phyloP scores from a whole-genome alignment of 164 flowering plant genomes.

The Cinnamomum micranthum region DNA sequence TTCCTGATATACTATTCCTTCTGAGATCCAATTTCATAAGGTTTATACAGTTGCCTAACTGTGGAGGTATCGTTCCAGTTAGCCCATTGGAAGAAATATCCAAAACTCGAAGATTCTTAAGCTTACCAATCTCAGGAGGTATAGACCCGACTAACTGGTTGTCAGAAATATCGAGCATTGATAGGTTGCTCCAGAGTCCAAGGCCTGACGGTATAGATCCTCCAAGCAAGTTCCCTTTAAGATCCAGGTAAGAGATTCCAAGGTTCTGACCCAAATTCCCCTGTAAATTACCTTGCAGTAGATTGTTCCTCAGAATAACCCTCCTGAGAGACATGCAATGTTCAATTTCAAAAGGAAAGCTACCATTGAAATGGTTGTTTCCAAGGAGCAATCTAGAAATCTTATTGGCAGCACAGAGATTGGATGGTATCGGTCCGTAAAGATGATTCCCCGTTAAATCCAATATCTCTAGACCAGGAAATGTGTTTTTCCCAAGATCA shows the following conservation, averaged over 20 bases:
- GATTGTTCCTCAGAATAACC: constrained; percentile 12
- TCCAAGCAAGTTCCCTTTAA: constrained; percentile 21
- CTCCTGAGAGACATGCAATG: constrained; percentile 9
- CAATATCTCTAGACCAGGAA: constrained; percentile 4
- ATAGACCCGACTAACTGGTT: no score
- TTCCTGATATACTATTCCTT: no score
- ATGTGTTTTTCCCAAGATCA: constrained; percentile 4
- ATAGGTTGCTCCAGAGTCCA: constrained; percentile 15
- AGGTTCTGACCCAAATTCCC: constrained; percentile 1
- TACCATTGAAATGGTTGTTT: constrained; percentile 13
- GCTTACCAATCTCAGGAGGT: no score
- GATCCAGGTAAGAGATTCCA: constrained; percentile 12
- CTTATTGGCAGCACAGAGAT: constrained; percentile 4
- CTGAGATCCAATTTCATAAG: no score
- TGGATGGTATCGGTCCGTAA: constrained; percentile 11
- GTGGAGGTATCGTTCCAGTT: neutral
- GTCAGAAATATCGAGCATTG: no score
- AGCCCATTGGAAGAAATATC: no score
- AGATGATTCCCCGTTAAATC: constrained; percentile 13
- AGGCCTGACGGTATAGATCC: constrained; percentile 23
- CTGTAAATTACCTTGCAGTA: constrained; percentile 9
- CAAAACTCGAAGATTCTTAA: no score
- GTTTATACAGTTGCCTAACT: no score
- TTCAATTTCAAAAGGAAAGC: constrained; percentile 8
- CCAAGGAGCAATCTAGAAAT: constrained; percentile 12